Evolutionary conservation across 164 flowering plant species (phyloP), one percentile per base, ranked within the genome.

Genomic region (Stephania cephalantha): DNA sequence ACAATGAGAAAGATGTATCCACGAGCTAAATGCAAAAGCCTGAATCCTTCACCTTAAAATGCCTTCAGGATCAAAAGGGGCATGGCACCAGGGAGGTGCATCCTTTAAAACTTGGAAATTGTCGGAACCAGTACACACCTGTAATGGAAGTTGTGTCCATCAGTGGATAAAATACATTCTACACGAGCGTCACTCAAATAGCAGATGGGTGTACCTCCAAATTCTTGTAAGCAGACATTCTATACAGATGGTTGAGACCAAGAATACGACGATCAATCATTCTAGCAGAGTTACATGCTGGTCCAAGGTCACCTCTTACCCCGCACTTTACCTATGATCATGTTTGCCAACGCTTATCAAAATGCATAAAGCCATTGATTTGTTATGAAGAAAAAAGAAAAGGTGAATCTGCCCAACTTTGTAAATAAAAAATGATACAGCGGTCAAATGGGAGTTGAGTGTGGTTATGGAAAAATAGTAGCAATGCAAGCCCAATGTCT

Each of bases 1-100:
- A 25, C 25, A 17, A 75, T 12, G 68, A 35, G 5, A 48, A 75
- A 46, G 13, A 8, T 20, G 9, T 2, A 50, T 50, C 55, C 55
- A 50, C 17, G 22, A 20, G 3, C 15, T 63, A 46, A 76, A 29
- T 71, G 15, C 18, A 76, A 42, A 8, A 20, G 68, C 44, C 69
- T 8, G 9, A 50, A 30, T n/a, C 1, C 13, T 58, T 79, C 77
- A 91, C 96, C 96, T 88, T 79, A 90, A 80, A 78, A 90, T 84
- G 71, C 93, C 96, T 87, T 91, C 93, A 68, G 96, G 96, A 68
- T 91, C 96, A 83, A 85, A 91, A 73, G 96, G 90, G 46, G 93
- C 90, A 82, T 76, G 80, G 71, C 96, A 90, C 96, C 96, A 91
- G 46, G 91, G 75, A 70, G 91, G 90, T n/a, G 81, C 74, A 85